Percentiles rank a stretch among this genome's conserved stretches.
Conservation (phyloP, 805 yeast species). For the Cyberlindnera amylophila region DNA sequence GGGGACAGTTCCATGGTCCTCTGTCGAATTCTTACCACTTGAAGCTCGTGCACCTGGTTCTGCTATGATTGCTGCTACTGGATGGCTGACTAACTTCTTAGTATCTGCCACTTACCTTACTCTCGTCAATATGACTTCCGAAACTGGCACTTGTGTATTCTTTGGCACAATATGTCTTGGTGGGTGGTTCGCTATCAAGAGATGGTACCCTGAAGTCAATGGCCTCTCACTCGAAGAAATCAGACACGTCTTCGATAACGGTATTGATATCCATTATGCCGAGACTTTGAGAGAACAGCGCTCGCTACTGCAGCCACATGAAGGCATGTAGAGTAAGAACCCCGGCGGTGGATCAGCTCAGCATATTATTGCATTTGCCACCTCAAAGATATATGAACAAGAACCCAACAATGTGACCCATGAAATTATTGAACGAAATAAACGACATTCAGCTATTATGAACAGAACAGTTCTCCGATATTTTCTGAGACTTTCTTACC, state of each 20-base stretch:
- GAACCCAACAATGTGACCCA: neutral
- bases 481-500: constrained; percentile 30
- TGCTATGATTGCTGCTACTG: constrained; percentile 38
- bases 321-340: too few species aligned
- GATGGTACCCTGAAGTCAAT: constrained; percentile 42
- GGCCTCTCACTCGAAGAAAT: constrained; percentile 42
- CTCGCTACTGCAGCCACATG: too few species aligned
- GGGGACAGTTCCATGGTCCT: constrained; percentile 44
- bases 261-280: constrained; percentile 35
- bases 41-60: constrained; percentile 41
- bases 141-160: constrained; percentile 32
- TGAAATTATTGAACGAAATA: neutral
- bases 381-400: too few species aligned
- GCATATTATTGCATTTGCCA: too few species aligned
- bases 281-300: constrained; percentile 3
- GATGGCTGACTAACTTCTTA: constrained; percentile 38
- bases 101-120: constrained; percentile 36
- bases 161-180: constrained; percentile 32
- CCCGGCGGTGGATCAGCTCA: too few species aligned
- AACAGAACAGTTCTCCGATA: constrained; percentile 17
- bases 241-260: constrained; percentile 36
- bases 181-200: constrained; percentile 38
- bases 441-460: neutral
- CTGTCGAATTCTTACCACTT: constrained; percentile 41
- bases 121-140: constrained; percentile 28